A percentile compares a stretch with the other conserved stretches of the same genome.
Evolutionary conservation across 2,329 filamentous ascomycete species (phyloP).

Genomic region (Grosmannia clavigera): DNA sequence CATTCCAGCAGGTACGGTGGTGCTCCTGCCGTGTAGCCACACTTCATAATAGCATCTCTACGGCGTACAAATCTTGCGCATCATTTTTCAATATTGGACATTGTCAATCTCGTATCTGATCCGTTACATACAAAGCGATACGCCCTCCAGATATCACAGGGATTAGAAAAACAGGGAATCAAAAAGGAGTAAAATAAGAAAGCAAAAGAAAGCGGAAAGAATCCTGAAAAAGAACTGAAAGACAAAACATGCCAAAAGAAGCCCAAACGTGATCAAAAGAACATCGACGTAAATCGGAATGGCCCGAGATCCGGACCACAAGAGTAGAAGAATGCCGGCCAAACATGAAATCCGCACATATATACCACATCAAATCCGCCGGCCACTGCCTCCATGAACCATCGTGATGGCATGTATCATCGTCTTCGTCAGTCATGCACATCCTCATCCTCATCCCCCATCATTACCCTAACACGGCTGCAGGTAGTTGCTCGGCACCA

Average conservation of each 20-base stretch:
- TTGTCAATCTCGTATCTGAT: not conserved
- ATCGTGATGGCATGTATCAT: not conserved
- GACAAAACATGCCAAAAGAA: no score
- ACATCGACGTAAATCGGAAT: no score
- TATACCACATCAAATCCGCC: no score
- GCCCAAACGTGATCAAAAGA: no score
- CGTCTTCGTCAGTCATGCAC: no score
- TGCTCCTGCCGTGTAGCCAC: no score
- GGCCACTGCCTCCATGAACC: not conserved
- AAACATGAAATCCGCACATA: not conserved
- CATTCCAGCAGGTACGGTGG: no score
- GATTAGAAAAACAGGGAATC: not conserved
- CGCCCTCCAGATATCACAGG: not conserved
- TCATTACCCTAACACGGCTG: constrained; percentile 31
- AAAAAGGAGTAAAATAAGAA: not conserved
- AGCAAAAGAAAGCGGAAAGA: not conserved
- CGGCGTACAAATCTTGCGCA: no score
- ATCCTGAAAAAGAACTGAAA: no score
- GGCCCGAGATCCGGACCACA: no score
- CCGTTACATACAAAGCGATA: not conserved
- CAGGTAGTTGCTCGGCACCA: constrained; percentile 59
- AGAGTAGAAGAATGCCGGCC: not conserved
- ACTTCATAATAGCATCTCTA: no score
- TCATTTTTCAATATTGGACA: no score
- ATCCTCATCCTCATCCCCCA: not conserved